A percentile compares a stretch with the other conserved stretches of the same genome.
Conservation (phyloP, 306 rosid species). For the Malus sylvestris region DNA sequence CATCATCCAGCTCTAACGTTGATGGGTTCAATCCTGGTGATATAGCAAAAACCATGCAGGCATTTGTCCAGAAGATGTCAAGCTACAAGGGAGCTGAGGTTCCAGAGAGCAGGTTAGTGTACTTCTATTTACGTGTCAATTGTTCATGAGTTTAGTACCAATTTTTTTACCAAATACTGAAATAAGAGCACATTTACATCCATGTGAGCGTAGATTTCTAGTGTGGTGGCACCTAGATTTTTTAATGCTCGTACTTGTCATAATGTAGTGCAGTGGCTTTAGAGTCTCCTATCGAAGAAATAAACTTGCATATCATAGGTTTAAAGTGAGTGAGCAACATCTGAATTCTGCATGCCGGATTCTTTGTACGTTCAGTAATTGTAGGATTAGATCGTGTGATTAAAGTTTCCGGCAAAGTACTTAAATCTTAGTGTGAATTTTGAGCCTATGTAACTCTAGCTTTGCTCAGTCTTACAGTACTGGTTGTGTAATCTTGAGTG, state of each 20-base stretch:
- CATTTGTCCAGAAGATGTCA: slow-evolving; percentile 72
- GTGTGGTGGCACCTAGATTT: background rate
- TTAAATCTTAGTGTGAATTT: background rate
- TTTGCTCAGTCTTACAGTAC: background rate
- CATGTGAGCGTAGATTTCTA: background rate
- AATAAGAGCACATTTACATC: background rate
- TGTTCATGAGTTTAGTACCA: background rate
- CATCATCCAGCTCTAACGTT: slow-evolving; percentile 38
- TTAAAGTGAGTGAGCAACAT: background rate
- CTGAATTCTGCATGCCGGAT: background rate
- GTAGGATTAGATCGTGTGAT: background rate
- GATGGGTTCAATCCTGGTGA: slow-evolving; percentile 60
- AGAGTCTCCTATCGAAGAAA: background rate
- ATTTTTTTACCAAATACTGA: slow-evolving; percentile 10
- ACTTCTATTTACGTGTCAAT: background rate
- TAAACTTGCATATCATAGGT: background rate
- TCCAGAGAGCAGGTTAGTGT: slow-evolving; percentile 63
- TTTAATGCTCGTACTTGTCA: slow-evolving; percentile 1
- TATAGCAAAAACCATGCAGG: slow-evolving; percentile 69
- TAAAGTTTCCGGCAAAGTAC: background rate
- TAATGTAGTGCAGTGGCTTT: slow-evolving; percentile 7
- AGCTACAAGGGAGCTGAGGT: slow-evolving; percentile 91
- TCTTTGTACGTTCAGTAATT: background rate
- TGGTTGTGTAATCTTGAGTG: background rate
- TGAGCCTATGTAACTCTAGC: background rate